Evolutionary conservation across 345 rosid genomes (phyloP), one percentile per base, ranked within the genome.

Genomic region (Lenwebbia sp.): DNA sequence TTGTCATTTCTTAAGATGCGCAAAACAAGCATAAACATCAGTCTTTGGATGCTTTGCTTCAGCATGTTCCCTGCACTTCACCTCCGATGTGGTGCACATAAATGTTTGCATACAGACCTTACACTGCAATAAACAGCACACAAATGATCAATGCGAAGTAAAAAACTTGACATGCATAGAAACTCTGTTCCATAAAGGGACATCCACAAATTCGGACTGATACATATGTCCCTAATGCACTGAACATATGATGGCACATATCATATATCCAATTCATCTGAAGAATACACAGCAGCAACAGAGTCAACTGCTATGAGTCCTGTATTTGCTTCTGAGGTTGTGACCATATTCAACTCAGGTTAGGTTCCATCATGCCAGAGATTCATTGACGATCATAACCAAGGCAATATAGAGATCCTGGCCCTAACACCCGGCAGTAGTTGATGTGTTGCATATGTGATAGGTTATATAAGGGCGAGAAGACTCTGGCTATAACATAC

Each of bases 91-190:
- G 44, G 96, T 93, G 86, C 95, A 92, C 49, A 92, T 93, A 88
- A 94, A 93, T 33, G 95, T 92, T 88, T 94, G 96, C 93, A 94
- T 94, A 88, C 95, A 94, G 84, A 91, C 91, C 89, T 93, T 92
- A 91, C 95, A 94, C 93, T 94, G 93, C 90, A 90, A 49, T 15
- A 84, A 87, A 41, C 83, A 4, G 28, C 54, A 54, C 4, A 58
- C 23, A 53, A 47, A 84, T 21, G 49, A 47, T 40, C 74, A 74
- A 51, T 62, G 7, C 47, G 1, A 19, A 70, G 78, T 70, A 70
- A 70, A 70, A 37, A 33, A 23, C 9, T 23, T 4, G 26, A 70
- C 78, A 2, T 37, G 78, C 47, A 37, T 25, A 37, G 21, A 33
- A 70, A 37, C 78, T 70, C 13, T 7, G 11, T 10, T 0, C 21